Evolutionary conservation across 1,284 basidiomycete genomes (phyloP).

Genomic region (Stygiomarasmius scandens): DNA sequence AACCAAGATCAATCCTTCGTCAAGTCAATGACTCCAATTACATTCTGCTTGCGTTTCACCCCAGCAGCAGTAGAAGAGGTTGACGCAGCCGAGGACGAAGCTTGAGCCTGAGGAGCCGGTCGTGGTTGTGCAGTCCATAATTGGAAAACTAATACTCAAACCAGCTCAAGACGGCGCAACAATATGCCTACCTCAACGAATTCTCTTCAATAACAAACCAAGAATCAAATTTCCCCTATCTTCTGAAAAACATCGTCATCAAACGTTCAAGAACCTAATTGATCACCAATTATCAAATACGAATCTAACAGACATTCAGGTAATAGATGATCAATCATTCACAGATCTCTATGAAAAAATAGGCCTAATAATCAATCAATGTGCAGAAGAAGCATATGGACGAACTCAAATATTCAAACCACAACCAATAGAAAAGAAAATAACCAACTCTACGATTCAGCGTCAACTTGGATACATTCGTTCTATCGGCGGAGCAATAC

Average conservation of each 20-base stretch:
- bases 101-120: too few relatives aligned
- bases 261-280: not conserved
- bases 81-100: too few relatives aligned
- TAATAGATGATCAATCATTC: not conserved
- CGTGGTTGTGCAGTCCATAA: too few relatives aligned
- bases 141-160: constrained; percentile 3
- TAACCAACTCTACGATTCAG: not conserved
- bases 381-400: not conserved
- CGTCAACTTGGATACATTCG: not conserved
- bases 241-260: not conserved
- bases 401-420: not conserved
- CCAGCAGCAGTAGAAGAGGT: too few relatives aligned
- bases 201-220: not conserved
- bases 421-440: not conserved
- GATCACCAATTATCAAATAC: not conserved
- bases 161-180: not conserved
- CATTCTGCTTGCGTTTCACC: too few relatives aligned
- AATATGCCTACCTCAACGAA: not conserved
- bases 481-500: not conserved
- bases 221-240: not conserved
- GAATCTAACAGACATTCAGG: not conserved
- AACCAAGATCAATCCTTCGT: too few relatives aligned
- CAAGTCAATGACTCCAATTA: too few relatives aligned
- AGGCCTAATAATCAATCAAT: not conserved
- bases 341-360: not conserved